Evolutionary conservation across 768 basidiomycete genomes (phyloP).

Genomic region (Calocybe cyanea): DNA sequence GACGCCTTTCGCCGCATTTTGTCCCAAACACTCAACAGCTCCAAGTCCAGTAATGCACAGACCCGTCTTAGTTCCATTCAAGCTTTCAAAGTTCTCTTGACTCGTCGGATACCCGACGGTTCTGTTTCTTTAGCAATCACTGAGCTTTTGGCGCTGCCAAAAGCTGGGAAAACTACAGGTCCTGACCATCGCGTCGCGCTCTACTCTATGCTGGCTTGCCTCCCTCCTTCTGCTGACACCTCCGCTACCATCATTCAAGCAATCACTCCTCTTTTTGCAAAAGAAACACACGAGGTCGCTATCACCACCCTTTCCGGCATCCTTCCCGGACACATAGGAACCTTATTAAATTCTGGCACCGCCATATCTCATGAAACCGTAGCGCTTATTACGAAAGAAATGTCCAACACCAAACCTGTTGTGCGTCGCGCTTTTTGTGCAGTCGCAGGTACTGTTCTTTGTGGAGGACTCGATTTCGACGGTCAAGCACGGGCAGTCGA

Average conservation of each 20-base stretch:
- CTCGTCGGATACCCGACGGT: slow-evolving; percentile 27
- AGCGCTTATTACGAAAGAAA: slow-evolving; percentile 62
- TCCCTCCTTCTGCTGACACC: slow-evolving; percentile 42
- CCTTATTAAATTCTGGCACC: slow-evolving; percentile 35
- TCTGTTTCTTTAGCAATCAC: slow-evolving; percentile 44
- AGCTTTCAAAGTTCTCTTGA: slow-evolving; percentile 52
- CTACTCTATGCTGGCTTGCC: slow-evolving; percentile 67
- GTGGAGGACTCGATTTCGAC: slow-evolving; percentile 38
- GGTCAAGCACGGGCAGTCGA: slow-evolving; percentile 36
- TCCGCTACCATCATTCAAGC: slow-evolving; percentile 44
- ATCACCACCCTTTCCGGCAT: slow-evolving; percentile 49
- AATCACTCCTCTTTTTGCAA: slow-evolving; percentile 43
- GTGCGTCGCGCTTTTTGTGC: slow-evolving; percentile 59
- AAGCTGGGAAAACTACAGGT: slow-evolving; percentile 81
- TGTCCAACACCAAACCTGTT: slow-evolving; percentile 60
- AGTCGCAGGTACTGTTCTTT: slow-evolving; percentile 55
- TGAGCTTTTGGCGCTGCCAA: slow-evolving; percentile 73
- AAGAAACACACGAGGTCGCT: slow-evolving; percentile 77
- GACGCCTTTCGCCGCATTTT: slow-evolving; percentile 53
- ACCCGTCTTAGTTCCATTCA: slow-evolving; percentile 54
- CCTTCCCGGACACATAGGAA: slow-evolving; percentile 56
- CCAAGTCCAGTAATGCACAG: slow-evolving; percentile 68
- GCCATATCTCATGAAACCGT: slow-evolving; percentile 42
- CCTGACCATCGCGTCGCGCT: slow-evolving; percentile 81
- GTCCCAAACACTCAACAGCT: slow-evolving; percentile 55